Conservation (phyloP, 768 basidiomycete genomes). For the Leccinum uliginosum region DNA sequence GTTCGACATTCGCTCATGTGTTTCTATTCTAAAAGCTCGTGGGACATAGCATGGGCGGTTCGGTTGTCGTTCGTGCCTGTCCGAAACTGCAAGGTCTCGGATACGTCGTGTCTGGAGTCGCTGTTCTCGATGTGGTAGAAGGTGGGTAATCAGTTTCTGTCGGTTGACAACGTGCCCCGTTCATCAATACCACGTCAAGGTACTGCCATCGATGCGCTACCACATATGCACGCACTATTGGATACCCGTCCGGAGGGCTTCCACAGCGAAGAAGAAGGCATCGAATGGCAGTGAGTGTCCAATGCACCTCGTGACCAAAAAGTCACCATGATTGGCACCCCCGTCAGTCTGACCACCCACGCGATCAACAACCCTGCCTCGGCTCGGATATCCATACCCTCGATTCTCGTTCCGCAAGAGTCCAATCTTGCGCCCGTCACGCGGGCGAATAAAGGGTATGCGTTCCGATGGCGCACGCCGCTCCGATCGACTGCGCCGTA, state of each 20-base stretch:
- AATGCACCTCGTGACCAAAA: neutral
- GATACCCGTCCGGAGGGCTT: slow-evolving; percentile 85
- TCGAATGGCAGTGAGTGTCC: slow-evolving; percentile 89
- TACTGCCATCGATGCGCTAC: slow-evolving; percentile 88
- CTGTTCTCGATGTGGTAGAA: slow-evolving; percentile 87
- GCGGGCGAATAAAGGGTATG: slow-evolving; percentile 18
- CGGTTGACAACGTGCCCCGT: neutral
- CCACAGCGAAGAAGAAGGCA: slow-evolving; percentile 74
- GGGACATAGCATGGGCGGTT: slow-evolving; percentile 97
- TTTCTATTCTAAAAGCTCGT: slow-evolving; percentile 51
- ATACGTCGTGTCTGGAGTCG: slow-evolving; percentile 72
- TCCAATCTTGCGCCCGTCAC: slow-evolving; percentile 31
- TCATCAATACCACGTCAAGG: slow-evolving; percentile 40
- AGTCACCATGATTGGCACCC: neutral
- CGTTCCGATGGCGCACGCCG: slow-evolving; percentile 79
- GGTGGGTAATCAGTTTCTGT: slow-evolving; percentile 39
- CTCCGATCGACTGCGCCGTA: slow-evolving; percentile 80
- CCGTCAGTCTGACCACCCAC: slow-evolving; percentile 64
- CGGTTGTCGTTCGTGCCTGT: slow-evolving; percentile 73
- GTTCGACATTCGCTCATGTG: neutral
- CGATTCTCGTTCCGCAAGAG: slow-evolving; percentile 54
- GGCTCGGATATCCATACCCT: slow-evolving; percentile 85
- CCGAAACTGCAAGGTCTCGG: slow-evolving; percentile 61
- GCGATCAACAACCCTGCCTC: slow-evolving; percentile 79
- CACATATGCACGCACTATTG: slow-evolving; percentile 86